Base-by-base conservation (phyloP, 2,329 filamentous ascomycete species). In the Tolypocladium ovalisporum region DNA sequence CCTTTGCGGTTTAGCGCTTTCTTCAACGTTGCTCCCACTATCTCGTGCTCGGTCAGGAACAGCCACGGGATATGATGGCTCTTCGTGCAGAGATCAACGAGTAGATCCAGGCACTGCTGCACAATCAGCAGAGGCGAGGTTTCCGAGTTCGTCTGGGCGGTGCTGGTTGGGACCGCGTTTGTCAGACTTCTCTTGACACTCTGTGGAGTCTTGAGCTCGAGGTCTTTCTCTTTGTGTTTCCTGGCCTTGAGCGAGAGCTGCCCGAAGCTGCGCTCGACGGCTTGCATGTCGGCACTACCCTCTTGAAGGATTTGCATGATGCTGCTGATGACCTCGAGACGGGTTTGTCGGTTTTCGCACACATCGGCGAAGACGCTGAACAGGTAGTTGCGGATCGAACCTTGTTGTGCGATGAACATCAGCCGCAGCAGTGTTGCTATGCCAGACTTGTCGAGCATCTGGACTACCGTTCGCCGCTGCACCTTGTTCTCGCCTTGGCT, bases 371-470 rank as follows among this genome's bases (percentile, higher is more conserved):
- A 85, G 56, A 99, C 89, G 57, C 87, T 86, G 68, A 94, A 93
- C 56, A 99, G 79, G 59, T 90, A 89, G 60, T 81, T 84, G 63
- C 91, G 89, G 54, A 94, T 87, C 60, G 89, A 94, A 27, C 89
- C 90, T 62, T 93, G 89, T 63, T 97, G 90, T 53, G 90, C 88
- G 65, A 97, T 91, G 70, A 99, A 99, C 93, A 99, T 97, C 12
- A 99, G 81, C n/a, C 95, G 89, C 49, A 99, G 80, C 37, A 99
- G 77, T n/a, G 94, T 97, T 32, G 95, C 94, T 62, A 99, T 87
- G 32, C 95, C 94, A 52, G 92, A 83, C 73, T 96, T 97, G 72
- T 99, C 94, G 35, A 99, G 83, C 88, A 99, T 96, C 70, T 99
- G 94, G 29, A 96, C 89, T 58, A 95, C 88, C 27, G 90, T 86